Conservation (phyloP, 306 rosid species). For the Quillaja saponaria region DNA sequence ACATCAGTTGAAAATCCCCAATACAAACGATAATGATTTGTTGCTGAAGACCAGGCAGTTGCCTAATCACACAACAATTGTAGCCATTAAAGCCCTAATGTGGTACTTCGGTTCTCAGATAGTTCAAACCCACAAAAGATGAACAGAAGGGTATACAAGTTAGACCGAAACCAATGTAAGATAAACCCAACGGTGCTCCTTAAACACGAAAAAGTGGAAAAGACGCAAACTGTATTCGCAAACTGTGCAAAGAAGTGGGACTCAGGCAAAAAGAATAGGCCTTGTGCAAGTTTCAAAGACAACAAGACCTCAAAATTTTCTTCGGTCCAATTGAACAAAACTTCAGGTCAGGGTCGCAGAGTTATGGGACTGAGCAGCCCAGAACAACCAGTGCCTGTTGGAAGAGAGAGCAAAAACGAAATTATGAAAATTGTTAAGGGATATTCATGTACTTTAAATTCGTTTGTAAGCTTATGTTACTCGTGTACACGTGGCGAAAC, state of each 20-base stretch:
- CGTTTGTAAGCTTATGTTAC: not conserved
- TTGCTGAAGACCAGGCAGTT: constrained; percentile 26
- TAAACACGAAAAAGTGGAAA: constrained; percentile 3
- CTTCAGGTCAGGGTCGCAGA: not conserved
- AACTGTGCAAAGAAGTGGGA: constrained; percentile 25
- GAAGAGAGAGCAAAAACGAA: constrained; percentile 36
- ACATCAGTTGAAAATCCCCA: constrained; percentile 34
- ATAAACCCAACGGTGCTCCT: not conserved
- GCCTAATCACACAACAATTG: constrained; percentile 4
- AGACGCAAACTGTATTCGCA: no score
- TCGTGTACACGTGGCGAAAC: constrained; percentile 29
- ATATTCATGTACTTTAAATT: constrained; percentile 31
- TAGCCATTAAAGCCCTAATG: constrained; percentile 30
- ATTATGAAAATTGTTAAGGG: constrained; percentile 13
- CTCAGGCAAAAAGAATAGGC: not conserved
- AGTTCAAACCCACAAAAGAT: constrained; percentile 24
- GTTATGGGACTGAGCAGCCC: constrained; percentile 3
- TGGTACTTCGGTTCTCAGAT: constrained; percentile 14
- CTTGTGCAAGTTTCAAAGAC: not conserved
- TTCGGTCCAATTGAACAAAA: not conserved
- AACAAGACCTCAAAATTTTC: not conserved
- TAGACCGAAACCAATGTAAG: constrained; percentile 13
- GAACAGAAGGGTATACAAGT: not conserved
- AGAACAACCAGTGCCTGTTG: constrained; percentile 37
- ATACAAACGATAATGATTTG: constrained; percentile 15